Evolutionary conservation across 106 monocot genomes (phyloP), one percentile per base, ranked within the genome.

Genomic region (Ottelia alismoides): DNA sequence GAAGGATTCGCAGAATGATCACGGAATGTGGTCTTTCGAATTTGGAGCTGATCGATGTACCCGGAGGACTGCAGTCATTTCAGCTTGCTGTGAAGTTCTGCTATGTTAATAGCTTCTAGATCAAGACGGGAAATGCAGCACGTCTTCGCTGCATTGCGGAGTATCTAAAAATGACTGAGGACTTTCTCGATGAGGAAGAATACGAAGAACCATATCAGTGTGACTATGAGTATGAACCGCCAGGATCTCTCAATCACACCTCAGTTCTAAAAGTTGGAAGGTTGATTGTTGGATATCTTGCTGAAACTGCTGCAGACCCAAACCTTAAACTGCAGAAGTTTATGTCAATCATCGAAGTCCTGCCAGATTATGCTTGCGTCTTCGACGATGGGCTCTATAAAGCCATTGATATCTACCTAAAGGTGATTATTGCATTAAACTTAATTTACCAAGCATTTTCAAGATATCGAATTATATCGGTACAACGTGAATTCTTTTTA

Each of bases 121-220:
- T 92, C 25, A 78, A 56, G 6, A 55, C 85, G 3, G 43, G 31
- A 2, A 92, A 85, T 66, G 78, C 85, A 0, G 70, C 82, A 28
- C 65, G 63, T 48, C 74, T 92, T 12, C 62, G 76, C 31, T 92
- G 85, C 65, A 60, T 85, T 53, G 85, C 82, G 2, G 78, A 82
- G 49, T 92, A 85, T 72, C 71, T 92, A 12, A 79, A 92, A 62
- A 92, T 92, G 92, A 79, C 85, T 29, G 85, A 92, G 47, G 85
- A 85, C 31, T 86, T 69, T 62, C 58, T 92, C 20, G 92, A 82
- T 40, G 85, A 74, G 28, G 78, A 91, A 45, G 80, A 84, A 25
- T 75, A 59, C 17, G 84, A 84, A 16, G 84, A 78, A 32, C 71
- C 73, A 7, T 78, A 72, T 11, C 65, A 70, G 4, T 62, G 72